Percentiles rank a stretch among this genome's conserved stretches.
Evolutionary conservation across 768 basidiomycete genomes (phyloP).

Genomic region (Hirschioporus abietinus): DNA sequence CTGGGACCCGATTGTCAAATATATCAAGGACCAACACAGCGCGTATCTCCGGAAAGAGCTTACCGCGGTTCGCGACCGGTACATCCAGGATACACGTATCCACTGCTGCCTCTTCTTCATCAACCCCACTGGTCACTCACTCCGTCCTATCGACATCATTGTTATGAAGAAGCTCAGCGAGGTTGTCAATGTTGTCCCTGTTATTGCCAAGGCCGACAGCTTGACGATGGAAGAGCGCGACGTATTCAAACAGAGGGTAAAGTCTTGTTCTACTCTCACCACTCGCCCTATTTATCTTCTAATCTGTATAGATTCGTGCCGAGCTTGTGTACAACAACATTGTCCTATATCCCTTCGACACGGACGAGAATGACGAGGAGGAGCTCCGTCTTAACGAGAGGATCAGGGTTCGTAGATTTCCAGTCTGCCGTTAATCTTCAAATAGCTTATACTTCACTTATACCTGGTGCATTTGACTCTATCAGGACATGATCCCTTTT

Average conservation of each 20-base stretch:
- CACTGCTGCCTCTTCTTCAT: constrained; percentile 99
- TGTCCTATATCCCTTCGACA: constrained; percentile 94
- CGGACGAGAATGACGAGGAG: constrained; percentile 91
- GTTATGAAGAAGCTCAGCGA: constrained; percentile 99
- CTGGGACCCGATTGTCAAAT: constrained; percentile 99
- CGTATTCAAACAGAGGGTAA: constrained; percentile 86
- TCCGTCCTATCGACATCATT: constrained; percentile 94
- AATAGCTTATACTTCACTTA: not conserved
- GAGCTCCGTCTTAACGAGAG: constrained; percentile 85
- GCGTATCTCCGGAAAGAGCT: constrained; percentile 98
- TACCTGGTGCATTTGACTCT: too few relatives aligned
- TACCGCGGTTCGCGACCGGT: constrained; percentile 96
- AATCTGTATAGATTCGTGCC: constrained; percentile 71
- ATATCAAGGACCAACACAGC: constrained; percentile 99
- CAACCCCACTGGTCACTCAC: constrained; percentile 95
- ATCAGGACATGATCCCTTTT: constrained; percentile 89
- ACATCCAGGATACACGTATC: constrained; percentile 97
- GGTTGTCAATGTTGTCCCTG: constrained; percentile 99
- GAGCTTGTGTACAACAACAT: constrained; percentile 91
- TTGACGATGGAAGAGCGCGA: constrained; percentile 91
- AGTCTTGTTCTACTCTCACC: constrained; percentile 13
- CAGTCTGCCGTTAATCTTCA: too few relatives aligned
- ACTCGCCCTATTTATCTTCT: not conserved
- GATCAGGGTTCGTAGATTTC: constrained; percentile 64
- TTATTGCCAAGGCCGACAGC: constrained; percentile 95